Conservation (phyloP, 768 basidiomycete genomes). For the Hebeloma cylindrosporum region DNA sequence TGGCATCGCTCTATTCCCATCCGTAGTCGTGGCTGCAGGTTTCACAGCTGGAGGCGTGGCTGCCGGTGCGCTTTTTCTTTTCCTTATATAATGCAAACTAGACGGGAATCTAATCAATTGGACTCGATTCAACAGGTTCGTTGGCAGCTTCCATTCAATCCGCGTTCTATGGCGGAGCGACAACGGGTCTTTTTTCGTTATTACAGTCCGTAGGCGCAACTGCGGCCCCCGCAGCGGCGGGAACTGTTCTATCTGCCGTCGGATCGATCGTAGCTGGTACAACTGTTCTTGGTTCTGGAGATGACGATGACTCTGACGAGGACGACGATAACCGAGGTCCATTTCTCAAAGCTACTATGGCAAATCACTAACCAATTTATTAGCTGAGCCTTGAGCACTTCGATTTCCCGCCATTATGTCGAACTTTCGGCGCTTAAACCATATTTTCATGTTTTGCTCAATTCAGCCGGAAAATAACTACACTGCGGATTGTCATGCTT, state of each 20-base stretch:
- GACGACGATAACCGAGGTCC: too few species aligned
- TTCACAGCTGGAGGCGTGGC: slow-evolving; percentile 19
- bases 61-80: slow-evolving; percentile 3
- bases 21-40: slow-evolving; percentile 12
- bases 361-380: too few species aligned
- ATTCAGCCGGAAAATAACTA: too few species aligned
- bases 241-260: slow-evolving; percentile 7
- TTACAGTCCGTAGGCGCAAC: slow-evolving; percentile 23
- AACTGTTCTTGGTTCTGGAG: too few species aligned
- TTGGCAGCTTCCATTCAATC: slow-evolving; percentile 14
- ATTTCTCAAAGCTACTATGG: too few species aligned
- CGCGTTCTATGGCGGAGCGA: slow-evolving; percentile 18
- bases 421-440: too few species aligned
- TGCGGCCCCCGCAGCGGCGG: slow-evolving; percentile 9
- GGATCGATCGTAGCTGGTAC: slow-evolving; percentile 10
- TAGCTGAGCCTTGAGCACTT: too few species aligned
- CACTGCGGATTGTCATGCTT: too few species aligned
- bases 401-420: too few species aligned
- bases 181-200: slow-evolving; percentile 21
- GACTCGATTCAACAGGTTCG: slow-evolving; percentile 15
- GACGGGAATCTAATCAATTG: neutral
- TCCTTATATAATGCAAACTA: neutral
- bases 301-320: too few species aligned
- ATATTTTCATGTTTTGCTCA: too few species aligned
- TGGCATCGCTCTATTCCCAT: slow-evolving; percentile 13